Conservation (phyloP, 176 grass and related monocot species). For the Olyra latifolia region DNA sequence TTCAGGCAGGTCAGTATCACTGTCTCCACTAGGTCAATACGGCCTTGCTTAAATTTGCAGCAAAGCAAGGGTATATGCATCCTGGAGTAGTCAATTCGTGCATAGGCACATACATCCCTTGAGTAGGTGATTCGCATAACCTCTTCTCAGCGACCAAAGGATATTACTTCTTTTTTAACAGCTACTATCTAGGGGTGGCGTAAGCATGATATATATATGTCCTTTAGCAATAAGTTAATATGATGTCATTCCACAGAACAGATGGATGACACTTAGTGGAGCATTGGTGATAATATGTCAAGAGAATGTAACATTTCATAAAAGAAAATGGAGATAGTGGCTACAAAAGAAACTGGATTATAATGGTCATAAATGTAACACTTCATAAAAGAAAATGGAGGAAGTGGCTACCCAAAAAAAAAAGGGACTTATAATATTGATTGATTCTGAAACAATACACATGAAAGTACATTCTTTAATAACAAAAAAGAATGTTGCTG, state of each 20-base stretch:
- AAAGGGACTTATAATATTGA: too few species aligned
- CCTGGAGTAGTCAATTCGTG: not conserved
- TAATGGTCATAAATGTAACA: too few species aligned
- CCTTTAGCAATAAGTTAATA: not conserved
- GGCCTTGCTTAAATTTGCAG: not conserved
- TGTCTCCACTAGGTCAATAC: conserved; percentile 14
- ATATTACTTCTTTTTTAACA: conserved; percentile 6
- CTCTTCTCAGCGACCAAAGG: not conserved
- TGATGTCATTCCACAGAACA: not conserved
- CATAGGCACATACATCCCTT: not conserved
- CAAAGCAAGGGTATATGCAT: not conserved
- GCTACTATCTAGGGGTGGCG: not conserved
- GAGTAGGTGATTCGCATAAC: not conserved
- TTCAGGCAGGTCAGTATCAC: conserved; percentile 22
- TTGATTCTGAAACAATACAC: not conserved
- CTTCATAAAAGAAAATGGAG: not conserved
- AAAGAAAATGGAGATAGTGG: too few species aligned
- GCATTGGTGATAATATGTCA: not conserved
- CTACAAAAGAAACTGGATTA: too few species aligned
- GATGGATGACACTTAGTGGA: not conserved
- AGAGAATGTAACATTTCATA: not conserved
- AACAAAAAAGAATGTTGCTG: conserved; percentile 27
- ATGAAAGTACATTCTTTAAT: not conserved
- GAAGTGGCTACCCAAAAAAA: not conserved
- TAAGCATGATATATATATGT: not conserved